Conservation (phyloP, 2,329 filamentous ascomycete species). For the Colletotrichum sansevieriae region DNA sequence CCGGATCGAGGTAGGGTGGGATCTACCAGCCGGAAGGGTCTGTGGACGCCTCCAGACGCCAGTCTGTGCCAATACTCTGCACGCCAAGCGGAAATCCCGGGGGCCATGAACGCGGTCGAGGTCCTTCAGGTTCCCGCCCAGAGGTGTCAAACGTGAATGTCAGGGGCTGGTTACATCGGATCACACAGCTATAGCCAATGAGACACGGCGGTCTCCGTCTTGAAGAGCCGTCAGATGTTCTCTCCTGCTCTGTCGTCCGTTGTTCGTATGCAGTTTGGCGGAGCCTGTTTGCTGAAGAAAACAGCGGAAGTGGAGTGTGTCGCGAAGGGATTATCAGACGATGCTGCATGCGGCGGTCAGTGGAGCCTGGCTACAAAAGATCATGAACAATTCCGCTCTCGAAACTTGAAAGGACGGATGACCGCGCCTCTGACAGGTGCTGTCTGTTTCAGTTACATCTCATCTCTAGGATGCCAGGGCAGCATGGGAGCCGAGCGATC, state of each 20-base stretch:
- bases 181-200: slow-evolving; percentile 13
- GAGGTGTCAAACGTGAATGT: slow-evolving; percentile 2
- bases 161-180: slow-evolving; percentile 15
- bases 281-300: slow-evolving; percentile 4
- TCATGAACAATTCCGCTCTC: background rate
- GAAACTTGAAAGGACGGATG: background rate
- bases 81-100: background rate
- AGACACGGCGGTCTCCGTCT: background rate
- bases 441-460: slow-evolving; percentile 18
- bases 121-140: background rate
- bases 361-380: slow-evolving; percentile 8
- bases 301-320: slow-evolving; percentile 9
- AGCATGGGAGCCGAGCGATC: background rate
- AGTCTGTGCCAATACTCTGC: background rate
- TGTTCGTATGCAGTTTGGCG: slow-evolving; percentile 9
- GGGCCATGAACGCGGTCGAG: background rate
- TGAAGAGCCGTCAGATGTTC: background rate
- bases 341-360: slow-evolving; percentile 6
- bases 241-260: slow-evolving; percentile 1
- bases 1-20: background rate
- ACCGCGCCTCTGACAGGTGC: slow-evolving; percentile 6
- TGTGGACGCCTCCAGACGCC: background rate
- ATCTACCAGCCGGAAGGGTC: background rate
- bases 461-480: slow-evolving; percentile 8
- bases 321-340: slow-evolving; percentile 11